Evolutionary conservation across 192 early-diverging fungal genomes (phyloP), one percentile per base, ranked within the genome.

Genomic region (Coemansia sp.): DNA sequence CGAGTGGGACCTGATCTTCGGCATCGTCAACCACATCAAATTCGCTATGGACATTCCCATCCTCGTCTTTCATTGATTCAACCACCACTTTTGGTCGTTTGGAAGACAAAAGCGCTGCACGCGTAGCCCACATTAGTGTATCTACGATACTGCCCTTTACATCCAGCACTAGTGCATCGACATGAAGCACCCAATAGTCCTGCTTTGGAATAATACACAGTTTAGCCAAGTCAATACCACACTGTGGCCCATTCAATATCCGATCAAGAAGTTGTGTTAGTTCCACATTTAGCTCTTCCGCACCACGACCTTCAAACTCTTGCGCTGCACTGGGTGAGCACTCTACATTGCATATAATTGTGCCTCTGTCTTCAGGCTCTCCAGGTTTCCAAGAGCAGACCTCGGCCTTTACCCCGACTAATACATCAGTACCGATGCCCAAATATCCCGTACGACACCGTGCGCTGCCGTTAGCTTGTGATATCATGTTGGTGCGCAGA

Each of bases 321-420:
- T 89, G 89, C 21, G 90, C 88, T 2, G 91, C 90, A 56, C 88
- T 92, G 38, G 92, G 92, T 16, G 92, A 89, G 77, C 94, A 99
- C 68, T 98, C 97, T 1, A 98, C 94, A 62, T 87, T 89, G 82
- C 93, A 95, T 12, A 90, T 71, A 25, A 99, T 84, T 3, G 83
- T 66, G 8, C 88, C 88, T 47, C 64, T 59, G 52, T 87, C 83
- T 48, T 75, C 86, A 23, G 83, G 83, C 60, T 87, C 88, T 48
- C 78, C 83, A 7, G 78, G 83, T 8, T 87, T 70, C 53, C 85
- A 78, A 12, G 84, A 77, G 58, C 84, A 86, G 44, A 98, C 88
- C 63, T 95, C 93, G 10, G 92, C 93, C 71, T 97, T 99, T 64
- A 99, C 86, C 18, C 97, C 95, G 23, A 97, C 95, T 9, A 99